Evolutionary conservation across 1,139 yeast genomes (phyloP), one percentile per base, ranked within the genome.

Genomic region (Debaryomyces nepalensis): DNA sequence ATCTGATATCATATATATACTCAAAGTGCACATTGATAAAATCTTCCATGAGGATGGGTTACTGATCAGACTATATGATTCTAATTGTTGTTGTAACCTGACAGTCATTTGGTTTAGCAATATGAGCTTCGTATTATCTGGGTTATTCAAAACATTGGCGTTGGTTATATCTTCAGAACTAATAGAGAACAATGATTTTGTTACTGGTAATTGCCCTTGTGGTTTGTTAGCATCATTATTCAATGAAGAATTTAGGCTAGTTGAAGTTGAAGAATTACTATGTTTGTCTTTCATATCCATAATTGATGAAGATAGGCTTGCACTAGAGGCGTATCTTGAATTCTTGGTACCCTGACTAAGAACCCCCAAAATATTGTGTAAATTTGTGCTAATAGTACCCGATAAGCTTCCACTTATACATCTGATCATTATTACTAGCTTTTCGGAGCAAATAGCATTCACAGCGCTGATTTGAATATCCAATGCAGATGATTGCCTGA

Each of bases 41-140:
- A 71, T 68, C 39, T 69, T 62, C 79, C 79, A 73, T 2, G 77
- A 67, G 2, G 76, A 69, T 14, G 73, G 68, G 39, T 57, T 59
- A 36, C 63, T 61, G 21, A 70, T 57, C 20, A 54, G 56, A 2
- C 59, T 61, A 40, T 63, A 61, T 1, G 64, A 54, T 29, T 65
- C 71, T 43, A 66, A 47, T 45, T 70, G 74, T 44, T 59, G 60
- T 47, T 73, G 78, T 26, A 73, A 58, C 43, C 77, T 61, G 19
- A 73, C 57, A 5, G 66, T 67, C 66, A 69, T 65, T 22, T 54
- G 54, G 40, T 61, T 60, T 42, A 66, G 57, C 19, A 61, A 50
- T 11, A 62, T 45, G 30, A 50, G 39, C 26, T 47, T 63, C 12
- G 38, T 33, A 32, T 57, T 57, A 16, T 57, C 57, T 9, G 66